These are phyloP conservation scores for Coniochaeta sp. DNA, from an alignment of 2,329 filamentous ascomycete species.

Conservation along the genomic window DNA sequence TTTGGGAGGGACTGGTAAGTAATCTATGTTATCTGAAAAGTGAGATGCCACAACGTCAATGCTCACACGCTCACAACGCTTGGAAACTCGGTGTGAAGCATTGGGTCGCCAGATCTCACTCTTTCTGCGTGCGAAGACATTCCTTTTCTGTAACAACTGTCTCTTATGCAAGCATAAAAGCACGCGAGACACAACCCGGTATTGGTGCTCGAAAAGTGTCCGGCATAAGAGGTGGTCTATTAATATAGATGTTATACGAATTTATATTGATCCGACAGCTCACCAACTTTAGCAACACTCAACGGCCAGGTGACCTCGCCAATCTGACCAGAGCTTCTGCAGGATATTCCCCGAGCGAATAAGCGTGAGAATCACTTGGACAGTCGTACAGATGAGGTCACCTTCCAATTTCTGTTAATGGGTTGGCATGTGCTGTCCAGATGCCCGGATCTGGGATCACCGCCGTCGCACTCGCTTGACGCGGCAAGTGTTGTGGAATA, in stretches of 20 bases:
- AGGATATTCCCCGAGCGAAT: background rate
- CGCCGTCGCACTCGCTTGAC: background rate
- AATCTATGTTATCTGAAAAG: background rate
- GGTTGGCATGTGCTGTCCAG: background rate
- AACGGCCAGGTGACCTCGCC: conserved; percentile 3
- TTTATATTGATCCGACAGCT: conserved; percentile 3
- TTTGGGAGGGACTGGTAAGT: background rate
- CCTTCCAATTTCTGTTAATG: background rate
- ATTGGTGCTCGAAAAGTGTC: background rate
- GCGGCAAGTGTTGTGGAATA: background rate
- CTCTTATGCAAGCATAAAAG: background rate
- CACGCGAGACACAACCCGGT: background rate
- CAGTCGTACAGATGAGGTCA: conserved; percentile 3
- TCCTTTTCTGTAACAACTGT: background rate
- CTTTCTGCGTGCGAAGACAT: background rate
- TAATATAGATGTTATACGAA: conserved; percentile 2
- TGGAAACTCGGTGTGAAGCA: background rate
- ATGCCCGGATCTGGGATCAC: background rate
- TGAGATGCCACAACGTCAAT: background rate
- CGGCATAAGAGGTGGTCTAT: background rate
- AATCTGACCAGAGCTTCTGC: conserved; percentile 2
- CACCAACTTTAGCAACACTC: background rate
- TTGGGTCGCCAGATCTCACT: background rate
- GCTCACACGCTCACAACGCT: background rate
- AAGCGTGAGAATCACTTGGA: conserved; percentile 1